These are phyloP conservation scores for Termitomyces sp. DNA, from an alignment of 768 basidiomycete genomes.

Conservation along the genomic window DNA sequence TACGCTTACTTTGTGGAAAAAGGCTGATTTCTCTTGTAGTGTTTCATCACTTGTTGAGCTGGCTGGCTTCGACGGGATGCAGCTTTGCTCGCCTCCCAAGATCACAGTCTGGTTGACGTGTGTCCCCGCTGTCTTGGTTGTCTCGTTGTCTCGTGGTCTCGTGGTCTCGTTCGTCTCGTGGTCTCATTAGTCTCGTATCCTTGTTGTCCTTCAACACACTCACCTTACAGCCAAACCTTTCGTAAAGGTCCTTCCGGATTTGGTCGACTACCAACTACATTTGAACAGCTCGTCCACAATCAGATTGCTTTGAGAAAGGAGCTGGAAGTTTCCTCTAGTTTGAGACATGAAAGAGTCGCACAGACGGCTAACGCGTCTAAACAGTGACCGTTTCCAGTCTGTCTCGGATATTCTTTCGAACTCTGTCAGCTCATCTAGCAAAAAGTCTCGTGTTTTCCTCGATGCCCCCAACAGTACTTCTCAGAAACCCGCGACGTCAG, in stretches of 20 bases:
- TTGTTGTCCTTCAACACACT: too few relatives aligned
- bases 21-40: slow-evolving; percentile 26
- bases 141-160: too few relatives aligned
- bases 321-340: slow-evolving; percentile 39
- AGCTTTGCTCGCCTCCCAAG: too few relatives aligned
- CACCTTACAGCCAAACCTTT: too few relatives aligned
- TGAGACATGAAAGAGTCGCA: neutral
- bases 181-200: too few relatives aligned
- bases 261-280: too few relatives aligned
- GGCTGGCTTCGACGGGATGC: slow-evolving; percentile 43
- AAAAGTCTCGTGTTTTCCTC: slow-evolving; percentile 7
- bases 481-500: too few relatives aligned
- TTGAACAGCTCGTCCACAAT: slow-evolving; percentile 42
- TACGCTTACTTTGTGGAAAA: neutral
- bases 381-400: slow-evolving; percentile 13
- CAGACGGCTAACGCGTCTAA: neutral
- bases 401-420: slow-evolving; percentile 6
- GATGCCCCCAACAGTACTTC: neutral
- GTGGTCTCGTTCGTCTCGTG: too few relatives aligned
- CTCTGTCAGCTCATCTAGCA: neutral
- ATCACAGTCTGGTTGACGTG: too few relatives aligned
- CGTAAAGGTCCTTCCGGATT: too few relatives aligned
- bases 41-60: slow-evolving; percentile 69
- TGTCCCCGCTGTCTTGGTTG: too few relatives aligned
- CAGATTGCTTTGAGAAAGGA: slow-evolving; percentile 66